Percentiles rank a stretch among this genome's conserved stretches.
phyloP scores from a whole-genome alignment of 2,329 filamentous ascomycete genomes.

The Claviceps pazoutovae region DNA sequence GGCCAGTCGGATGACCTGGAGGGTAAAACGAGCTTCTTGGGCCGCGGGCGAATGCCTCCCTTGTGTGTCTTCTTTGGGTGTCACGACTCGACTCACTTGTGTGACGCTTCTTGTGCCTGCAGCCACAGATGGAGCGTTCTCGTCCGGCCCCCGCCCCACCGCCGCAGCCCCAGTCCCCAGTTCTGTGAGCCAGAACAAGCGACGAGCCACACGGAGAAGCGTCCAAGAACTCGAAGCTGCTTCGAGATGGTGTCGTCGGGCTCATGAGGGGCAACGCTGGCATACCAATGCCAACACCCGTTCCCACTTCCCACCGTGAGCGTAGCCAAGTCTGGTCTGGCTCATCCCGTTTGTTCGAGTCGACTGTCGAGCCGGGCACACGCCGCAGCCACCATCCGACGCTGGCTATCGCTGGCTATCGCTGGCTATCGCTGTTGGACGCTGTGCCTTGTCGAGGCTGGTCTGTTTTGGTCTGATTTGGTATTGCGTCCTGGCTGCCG shows the following conservation, averaged over 20 bases:
- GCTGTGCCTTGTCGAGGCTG: background rate
- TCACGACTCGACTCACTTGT: no score
- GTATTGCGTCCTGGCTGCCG: background rate
- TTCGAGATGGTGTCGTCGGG: background rate
- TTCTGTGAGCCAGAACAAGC: no score
- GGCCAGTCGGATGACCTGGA: no score
- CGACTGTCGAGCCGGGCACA: background rate
- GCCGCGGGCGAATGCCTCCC: no score
- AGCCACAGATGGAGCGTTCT: no score
- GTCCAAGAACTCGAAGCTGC: no score
- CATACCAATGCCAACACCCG: background rate
- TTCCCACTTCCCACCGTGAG: background rate
- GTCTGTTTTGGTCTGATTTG: background rate
- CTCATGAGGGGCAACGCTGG: background rate
- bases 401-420: background rate
- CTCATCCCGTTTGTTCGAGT: background rate
- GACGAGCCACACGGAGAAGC: no score
- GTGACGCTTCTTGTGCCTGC: no score
- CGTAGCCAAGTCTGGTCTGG: background rate
- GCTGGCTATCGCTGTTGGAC: background rate
- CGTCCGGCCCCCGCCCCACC: no score
- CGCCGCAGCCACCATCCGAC: background rate
- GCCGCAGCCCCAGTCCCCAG: no score
- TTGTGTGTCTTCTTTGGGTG: no score
- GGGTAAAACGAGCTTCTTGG: no score